A percentile compares a stretch with the other conserved stretches of the same genome.
Evolutionary conservation across 331 rosid genomes (phyloP).

Genomic region (Erythrophleum ivorense): DNA sequence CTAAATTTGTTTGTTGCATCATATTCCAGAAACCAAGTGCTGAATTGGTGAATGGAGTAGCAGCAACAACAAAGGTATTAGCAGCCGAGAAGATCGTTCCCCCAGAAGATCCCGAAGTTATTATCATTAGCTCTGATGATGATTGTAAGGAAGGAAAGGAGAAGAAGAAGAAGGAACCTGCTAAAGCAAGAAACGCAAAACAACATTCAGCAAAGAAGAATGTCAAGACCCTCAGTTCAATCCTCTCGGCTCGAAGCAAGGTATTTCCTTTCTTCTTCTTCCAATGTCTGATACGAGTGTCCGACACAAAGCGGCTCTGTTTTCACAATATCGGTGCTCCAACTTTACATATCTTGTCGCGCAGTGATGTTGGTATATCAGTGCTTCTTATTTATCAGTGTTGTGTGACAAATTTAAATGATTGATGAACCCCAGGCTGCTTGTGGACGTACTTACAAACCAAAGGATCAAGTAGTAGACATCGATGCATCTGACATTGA

Average conservation of each 20-base stretch:
- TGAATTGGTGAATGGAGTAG: slow-evolving; percentile 37
- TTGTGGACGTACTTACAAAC: slow-evolving; percentile 54
- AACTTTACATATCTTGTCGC: no score
- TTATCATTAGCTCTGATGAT: slow-evolving; percentile 57
- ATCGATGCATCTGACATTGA: slow-evolving; percentile 66
- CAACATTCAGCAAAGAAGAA: slow-evolving; percentile 46
- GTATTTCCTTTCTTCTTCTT: slow-evolving; percentile 27
- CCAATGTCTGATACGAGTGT: neutral
- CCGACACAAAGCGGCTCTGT: neutral
- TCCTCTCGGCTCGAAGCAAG: slow-evolving; percentile 84
- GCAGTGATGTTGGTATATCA: no score
- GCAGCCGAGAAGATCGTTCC: slow-evolving; percentile 16
- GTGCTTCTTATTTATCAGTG: neutral
- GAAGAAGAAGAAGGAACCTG: slow-evolving; percentile 19
- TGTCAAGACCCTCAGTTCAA: slow-evolving; percentile 60
- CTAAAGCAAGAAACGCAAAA: slow-evolving; percentile 43
- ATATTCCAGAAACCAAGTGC: slow-evolving; percentile 48
- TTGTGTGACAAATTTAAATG: slow-evolving; percentile 18
- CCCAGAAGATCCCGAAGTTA: slow-evolving; percentile 39
- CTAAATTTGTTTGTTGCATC: neutral
- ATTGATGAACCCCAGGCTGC: slow-evolving; percentile 56
- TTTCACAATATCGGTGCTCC: neutral
- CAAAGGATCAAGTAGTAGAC: slow-evolving; percentile 51
- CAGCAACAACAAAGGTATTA: slow-evolving; percentile 41
- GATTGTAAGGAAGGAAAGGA: slow-evolving; percentile 34